phyloP scores from a whole-genome alignment of 2,329 filamentous ascomycete species.

The Furcasterigmium furcatum region DNA sequence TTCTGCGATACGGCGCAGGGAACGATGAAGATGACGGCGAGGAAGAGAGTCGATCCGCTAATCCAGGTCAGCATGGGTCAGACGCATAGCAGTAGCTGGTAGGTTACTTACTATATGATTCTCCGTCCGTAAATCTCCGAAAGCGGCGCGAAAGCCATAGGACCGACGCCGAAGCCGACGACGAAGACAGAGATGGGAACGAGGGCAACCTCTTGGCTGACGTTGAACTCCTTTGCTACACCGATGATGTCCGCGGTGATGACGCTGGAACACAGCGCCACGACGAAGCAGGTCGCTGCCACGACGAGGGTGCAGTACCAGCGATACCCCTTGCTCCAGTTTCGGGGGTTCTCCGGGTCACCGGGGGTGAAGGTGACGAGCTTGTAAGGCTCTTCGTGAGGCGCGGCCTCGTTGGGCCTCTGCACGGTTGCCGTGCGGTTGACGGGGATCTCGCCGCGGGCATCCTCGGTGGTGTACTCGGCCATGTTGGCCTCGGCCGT shows the following conservation, averaged over 20 bases:
- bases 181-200: conserved; percentile 75
- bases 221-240: conserved; percentile 59
- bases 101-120: conserved; percentile 60
- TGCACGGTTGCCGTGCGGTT: conserved; percentile 1
- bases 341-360: conserved; percentile 80
- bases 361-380: conserved; percentile 64
- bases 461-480: conserved; percentile 64
- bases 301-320: conserved; percentile 88
- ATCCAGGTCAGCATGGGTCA: conserved; percentile 5
- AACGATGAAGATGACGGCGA: conserved; percentile 77
- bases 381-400: conserved; percentile 32
- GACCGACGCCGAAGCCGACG: conserved; percentile 76
- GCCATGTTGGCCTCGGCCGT: conserved; percentile 57
- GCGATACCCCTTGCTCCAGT: conserved; percentile 75
- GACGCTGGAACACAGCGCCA: conserved; percentile 68
- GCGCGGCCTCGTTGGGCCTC: conserved; percentile 8
- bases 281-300: conserved; percentile 70
- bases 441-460: conserved; percentile 55
- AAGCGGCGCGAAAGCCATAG: conserved; percentile 76
- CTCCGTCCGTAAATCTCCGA: conserved; percentile 72
- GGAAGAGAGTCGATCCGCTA: conserved; percentile 56
- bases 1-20: conserved; percentile 76
- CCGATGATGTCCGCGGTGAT: conserved; percentile 74
- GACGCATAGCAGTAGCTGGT: too few species aligned
- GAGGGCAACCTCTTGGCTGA: conserved; percentile 70